Percentiles rank a stretch among this genome's conserved stretches.
Evolutionary conservation across 352 stramenopile species (phyloP).

Genomic region (Phytophthora idaei): DNA sequence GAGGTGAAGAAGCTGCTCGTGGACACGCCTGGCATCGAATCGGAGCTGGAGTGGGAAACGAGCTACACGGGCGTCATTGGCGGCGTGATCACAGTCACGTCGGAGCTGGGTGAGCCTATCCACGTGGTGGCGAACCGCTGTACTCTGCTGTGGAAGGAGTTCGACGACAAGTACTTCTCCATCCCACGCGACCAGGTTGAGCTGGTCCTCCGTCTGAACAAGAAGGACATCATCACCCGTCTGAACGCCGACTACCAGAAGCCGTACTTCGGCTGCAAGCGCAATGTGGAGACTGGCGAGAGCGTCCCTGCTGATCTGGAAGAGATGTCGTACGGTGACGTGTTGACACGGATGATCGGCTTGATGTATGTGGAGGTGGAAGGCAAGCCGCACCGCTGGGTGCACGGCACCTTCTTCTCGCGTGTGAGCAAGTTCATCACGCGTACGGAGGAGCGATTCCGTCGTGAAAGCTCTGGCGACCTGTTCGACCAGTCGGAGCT

Average conservation of each 20-base stretch:
- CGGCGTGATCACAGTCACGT: slow-evolving; percentile 83
- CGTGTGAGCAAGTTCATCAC: slow-evolving; percentile 78
- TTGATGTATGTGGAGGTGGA: slow-evolving; percentile 76
- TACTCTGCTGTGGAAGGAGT: slow-evolving; percentile 78
- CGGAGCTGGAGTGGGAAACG: slow-evolving; percentile 82
- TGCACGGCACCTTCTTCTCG: slow-evolving; percentile 71
- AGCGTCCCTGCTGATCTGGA: slow-evolving; percentile 62
- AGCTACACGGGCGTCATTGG: slow-evolving; percentile 75
- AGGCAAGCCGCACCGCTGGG: slow-evolving; percentile 64
- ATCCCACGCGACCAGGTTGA: slow-evolving; percentile 79
- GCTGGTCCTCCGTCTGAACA: slow-evolving; percentile 71
- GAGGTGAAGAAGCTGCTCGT: slow-evolving; percentile 89
- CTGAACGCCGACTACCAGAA: slow-evolving; percentile 91
- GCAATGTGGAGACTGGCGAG: slow-evolving; percentile 44
- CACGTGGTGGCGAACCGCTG: slow-evolving; percentile 87
- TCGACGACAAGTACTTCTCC: slow-evolving; percentile 88
- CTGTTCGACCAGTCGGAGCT: slow-evolving; percentile 57
- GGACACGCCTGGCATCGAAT: slow-evolving; percentile 70
- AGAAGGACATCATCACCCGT: slow-evolving; percentile 78
- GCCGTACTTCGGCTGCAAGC: slow-evolving; percentile 84
- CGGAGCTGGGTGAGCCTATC: slow-evolving; percentile 86
- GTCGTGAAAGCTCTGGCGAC: slow-evolving; percentile 33
- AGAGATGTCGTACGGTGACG: slow-evolving; percentile 89
- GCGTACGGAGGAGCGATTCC: slow-evolving; percentile 74
- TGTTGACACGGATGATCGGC: slow-evolving; percentile 76